Evolutionary conservation across 768 basidiomycete species (phyloP), one percentile per base, ranked within the genome.

Genomic region (Paxillus rubicundulus): DNA sequence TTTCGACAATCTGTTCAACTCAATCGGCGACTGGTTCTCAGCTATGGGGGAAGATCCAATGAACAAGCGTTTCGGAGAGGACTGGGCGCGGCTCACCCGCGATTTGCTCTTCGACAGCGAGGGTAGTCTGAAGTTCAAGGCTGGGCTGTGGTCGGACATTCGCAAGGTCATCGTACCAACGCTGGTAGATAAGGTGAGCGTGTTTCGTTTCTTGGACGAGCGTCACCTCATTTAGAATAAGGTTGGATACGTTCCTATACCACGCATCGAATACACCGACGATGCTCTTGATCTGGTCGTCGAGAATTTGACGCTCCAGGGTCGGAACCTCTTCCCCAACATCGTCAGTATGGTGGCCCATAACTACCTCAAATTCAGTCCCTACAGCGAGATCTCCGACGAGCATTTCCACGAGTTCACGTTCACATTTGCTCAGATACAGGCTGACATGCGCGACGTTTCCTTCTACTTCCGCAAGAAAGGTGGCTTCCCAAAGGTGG

Each of bases 401-500:
- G 76, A 82, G 56, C 69, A 75, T 27, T 78, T 80, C 58, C 91
- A 96, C 68, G 79, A 82, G 49, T 82, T 97, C 64, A 85, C 79
- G 33, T 66, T 97, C 49, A 84, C 82, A 8, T 76, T 97, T 34
- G 77, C 76, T 27, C 94, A 98, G 69, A 89, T 97, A 60, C 94
- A 98, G 66, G 88, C 89, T 5, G 93, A 97, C 59, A 88, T 98
- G 82, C 82, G 89, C 14, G 94, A 98, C 60, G 90, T 97, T 13
- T 87, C 89, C 9, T 96, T 98, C 69, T 92, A 87, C 66, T 94
- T 91, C 77, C 78, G 77, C 58, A 91, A 85, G 77, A 95, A 94
- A 81, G 80, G 75, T 5, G 91, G 91, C 3, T 81, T 91, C 60
- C 82, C 87, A 3, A 92, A 86, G 76, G 70, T 94, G 67, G 77